Evolutionary conservation across 1,284 basidiomycete species (phyloP).

Genomic region (Acaromyces ingoldii): DNA sequence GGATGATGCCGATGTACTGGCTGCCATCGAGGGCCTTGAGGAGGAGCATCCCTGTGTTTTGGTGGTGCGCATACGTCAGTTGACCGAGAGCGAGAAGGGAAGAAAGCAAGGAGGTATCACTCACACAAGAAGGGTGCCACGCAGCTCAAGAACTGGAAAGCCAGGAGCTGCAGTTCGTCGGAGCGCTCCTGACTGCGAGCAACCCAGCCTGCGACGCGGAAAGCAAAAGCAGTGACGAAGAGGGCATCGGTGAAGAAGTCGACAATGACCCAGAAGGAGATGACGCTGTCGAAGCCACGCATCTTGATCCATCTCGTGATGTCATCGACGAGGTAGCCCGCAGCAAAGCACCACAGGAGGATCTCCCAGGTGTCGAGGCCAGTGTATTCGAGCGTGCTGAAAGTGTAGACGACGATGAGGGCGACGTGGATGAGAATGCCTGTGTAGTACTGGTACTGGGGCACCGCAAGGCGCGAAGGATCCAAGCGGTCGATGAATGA

Average conservation of each 20-base stretch:
- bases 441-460: conserved; percentile 32
- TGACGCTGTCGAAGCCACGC: conserved; percentile 26
- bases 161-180: conserved; percentile 25
- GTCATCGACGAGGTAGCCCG: conserved; percentile 38
- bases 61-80: too few relatives aligned
- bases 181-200: conserved; percentile 15
- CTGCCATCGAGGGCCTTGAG: conserved; percentile 29
- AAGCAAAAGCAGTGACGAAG: conserved; percentile 24
- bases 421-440: conserved; percentile 34
- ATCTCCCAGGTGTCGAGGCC: conserved; percentile 28
- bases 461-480: conserved; percentile 32
- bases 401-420: conserved; percentile 35
- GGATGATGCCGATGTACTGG: conserved; percentile 57
- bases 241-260: conserved; percentile 34
- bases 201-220: conserved; percentile 30
- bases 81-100: too few relatives aligned
- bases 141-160: conserved; percentile 39
- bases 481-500: conserved; percentile 32
- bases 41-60: conserved; percentile 5
- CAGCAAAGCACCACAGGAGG: conserved; percentile 33
- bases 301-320: conserved; percentile 37
- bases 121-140: conserved; percentile 37
- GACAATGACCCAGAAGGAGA: conserved; percentile 38
- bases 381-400: conserved; percentile 27
- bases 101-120: too few relatives aligned